Percentiles rank a stretch among this genome's conserved stretches.
Conservation (phyloP, 2,329 filamentous ascomycete species). For the Verticillium alfalfae region DNA sequence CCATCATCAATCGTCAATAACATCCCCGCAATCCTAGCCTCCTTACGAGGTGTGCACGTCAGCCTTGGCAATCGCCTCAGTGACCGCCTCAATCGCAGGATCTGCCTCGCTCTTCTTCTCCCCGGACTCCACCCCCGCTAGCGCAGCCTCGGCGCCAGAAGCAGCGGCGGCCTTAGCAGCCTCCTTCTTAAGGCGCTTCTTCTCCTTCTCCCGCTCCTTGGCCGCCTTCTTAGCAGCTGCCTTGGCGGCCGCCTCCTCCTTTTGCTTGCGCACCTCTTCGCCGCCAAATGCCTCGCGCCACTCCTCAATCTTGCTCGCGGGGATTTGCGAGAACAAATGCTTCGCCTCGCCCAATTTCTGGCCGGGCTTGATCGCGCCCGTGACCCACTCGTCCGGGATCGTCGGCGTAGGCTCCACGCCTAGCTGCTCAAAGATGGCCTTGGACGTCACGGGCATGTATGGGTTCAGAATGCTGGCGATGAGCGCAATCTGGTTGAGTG, state of each 20-base stretch:
- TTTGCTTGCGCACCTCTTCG: slow-evolving; percentile 62
- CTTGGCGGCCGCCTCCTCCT: slow-evolving; percentile 49
- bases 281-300: slow-evolving; percentile 74
- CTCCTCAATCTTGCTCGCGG: slow-evolving; percentile 73
- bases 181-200: slow-evolving; percentile 36
- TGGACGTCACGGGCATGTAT: slow-evolving; percentile 77
- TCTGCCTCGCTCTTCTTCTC: slow-evolving; percentile 17
- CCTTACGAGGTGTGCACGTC: slow-evolving; percentile 16
- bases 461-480: slow-evolving; percentile 74
- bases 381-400: slow-evolving; percentile 64
- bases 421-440: slow-evolving; percentile 73
- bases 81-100: slow-evolving; percentile 16
- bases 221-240: slow-evolving; percentile 45
- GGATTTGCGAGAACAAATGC: slow-evolving; percentile 78
- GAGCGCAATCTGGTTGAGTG: slow-evolving; percentile 77
- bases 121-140: slow-evolving; percentile 13
- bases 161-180: slow-evolving; percentile 17
- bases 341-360: slow-evolving; percentile 78
- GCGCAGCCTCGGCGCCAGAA: slow-evolving; percentile 1
- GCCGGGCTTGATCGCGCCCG: slow-evolving; percentile 59
- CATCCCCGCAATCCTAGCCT: not conserved
- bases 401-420: slow-evolving; percentile 42
- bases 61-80: slow-evolving; percentile 17
- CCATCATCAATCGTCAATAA: not conserved
- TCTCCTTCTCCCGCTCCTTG: slow-evolving; percentile 45